Evolutionary conservation across 768 basidiomycete species (phyloP), one percentile per base, ranked within the genome.

Genomic region (Russula lepida): DNA sequence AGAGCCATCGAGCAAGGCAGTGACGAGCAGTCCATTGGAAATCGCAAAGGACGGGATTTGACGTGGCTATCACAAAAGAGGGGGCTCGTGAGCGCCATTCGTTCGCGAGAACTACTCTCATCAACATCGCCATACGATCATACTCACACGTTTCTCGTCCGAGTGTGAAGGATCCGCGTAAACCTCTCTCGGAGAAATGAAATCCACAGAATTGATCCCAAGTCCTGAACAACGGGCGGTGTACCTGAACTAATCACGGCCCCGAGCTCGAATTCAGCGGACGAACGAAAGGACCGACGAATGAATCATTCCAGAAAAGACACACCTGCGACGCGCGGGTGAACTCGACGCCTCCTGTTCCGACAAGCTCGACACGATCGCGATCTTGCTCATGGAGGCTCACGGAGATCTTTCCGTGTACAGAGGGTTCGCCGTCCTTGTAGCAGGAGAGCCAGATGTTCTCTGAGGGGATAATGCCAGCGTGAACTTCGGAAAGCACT

Each of bases 381-480:
- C 66, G 66, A 25, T 59, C 63, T 5, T 49, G 50, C 28, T 65
- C 64, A n/a, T 66, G 64, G 8, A 66, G 57, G 23, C 41, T 53
- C 7, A 54, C 48, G 33, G 49, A 23, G 17, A 66, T 32, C 43
- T 65, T 66, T 44, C 64, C 60, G 27, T 66, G 66, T n/a, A 66
- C 21, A 21, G 66, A 65, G 1, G 54, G 54, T 39, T 66, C 60
- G 7, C 58, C 60, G 15, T 59, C 56, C 50, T 65, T 66, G 60
- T 62, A 65, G 49, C 55, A 65, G 19, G 66, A 66, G 30, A 66
- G 56, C 66, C 66, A 66, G 33, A 66, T 47, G 41, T 51, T 43
- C 49, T 66, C 66, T 2, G 66, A 55, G 21, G 64, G 64, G 23
- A 66, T 37, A 12, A 56, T 43, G 25, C 59, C 66, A 50, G 59